Evolutionary conservation across 2,329 filamentous ascomycete species (phyloP).

Genomic region (Biscogniauxia mediterranea): DNA sequence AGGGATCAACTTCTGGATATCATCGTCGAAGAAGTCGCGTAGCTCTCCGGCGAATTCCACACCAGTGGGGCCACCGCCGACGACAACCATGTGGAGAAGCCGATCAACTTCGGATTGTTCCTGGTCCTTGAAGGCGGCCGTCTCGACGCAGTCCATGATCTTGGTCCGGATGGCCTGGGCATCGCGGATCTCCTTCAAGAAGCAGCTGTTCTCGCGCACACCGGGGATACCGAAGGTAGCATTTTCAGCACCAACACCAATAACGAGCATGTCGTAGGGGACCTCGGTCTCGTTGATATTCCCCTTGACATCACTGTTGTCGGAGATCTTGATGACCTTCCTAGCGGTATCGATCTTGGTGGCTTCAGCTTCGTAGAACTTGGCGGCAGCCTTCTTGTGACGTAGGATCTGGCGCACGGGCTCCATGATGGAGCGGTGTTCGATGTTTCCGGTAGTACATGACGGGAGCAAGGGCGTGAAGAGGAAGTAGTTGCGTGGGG

Average conservation of each 20-base stretch:
- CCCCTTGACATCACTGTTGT: slow-evolving; percentile 91
- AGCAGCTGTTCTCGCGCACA: slow-evolving; percentile 92
- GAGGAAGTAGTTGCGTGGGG: slow-evolving; percentile 98
- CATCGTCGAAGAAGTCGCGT: slow-evolving; percentile 97
- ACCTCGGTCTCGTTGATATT: slow-evolving; percentile 80
- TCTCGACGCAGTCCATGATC: slow-evolving; percentile 99
- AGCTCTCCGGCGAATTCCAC: slow-evolving; percentile 98
- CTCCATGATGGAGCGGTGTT: slow-evolving; percentile 99
- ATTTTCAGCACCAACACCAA: slow-evolving; percentile 97
- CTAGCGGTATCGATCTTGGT: slow-evolving; percentile 92
- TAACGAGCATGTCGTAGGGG: slow-evolving; percentile 95
- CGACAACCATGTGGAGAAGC: slow-evolving; percentile 96
- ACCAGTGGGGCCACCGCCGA: slow-evolving; percentile 90
- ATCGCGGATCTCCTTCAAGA: slow-evolving; percentile 97
- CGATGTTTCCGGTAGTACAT: slow-evolving; percentile 94
- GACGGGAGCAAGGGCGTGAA: slow-evolving; percentile 97
- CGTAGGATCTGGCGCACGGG: slow-evolving; percentile 93
- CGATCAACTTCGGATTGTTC: slow-evolving; percentile 83
- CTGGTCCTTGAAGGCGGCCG: slow-evolving; percentile 97
- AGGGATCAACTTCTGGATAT: slow-evolving; percentile 96
- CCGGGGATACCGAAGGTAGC: slow-evolving; percentile 97
- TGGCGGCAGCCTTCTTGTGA: slow-evolving; percentile 89
- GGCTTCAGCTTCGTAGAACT: slow-evolving; percentile 97
- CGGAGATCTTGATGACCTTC: slow-evolving; percentile 84
- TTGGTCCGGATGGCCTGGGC: slow-evolving; percentile 95